Evolutionary conservation across 805 yeast genomes (phyloP).

Genomic region (Pichia cephalocereana): DNA sequence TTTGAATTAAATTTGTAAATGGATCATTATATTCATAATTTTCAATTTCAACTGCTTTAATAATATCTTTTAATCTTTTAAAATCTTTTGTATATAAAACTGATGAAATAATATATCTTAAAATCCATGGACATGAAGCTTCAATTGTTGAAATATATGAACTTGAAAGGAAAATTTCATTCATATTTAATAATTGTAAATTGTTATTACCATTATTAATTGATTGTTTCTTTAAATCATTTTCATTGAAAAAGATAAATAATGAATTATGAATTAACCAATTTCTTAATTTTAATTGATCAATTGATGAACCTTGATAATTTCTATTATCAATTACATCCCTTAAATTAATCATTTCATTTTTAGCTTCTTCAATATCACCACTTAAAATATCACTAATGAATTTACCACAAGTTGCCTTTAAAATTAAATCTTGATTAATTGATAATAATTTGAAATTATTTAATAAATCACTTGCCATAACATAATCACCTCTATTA

Average conservation of each 20-base stretch:
- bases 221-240: conserved; percentile 2
- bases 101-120: conserved; percentile 58
- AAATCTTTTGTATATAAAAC: conserved; percentile 33
- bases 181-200: conserved; percentile 36
- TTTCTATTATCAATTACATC: conserved; percentile 51
- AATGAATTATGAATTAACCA: conserved; percentile 67
- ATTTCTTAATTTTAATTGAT: conserved; percentile 52
- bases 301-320: conserved; percentile 39
- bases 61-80: conserved; percentile 48
- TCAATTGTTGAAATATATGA: conserved; percentile 59
- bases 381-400: conserved; percentile 49
- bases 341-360: conserved; percentile 45
- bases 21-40: conserved; percentile 59
- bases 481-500: conserved; percentile 52
- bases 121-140: conserved; percentile 64
- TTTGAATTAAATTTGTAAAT: conserved; percentile 45
- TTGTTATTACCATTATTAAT: not conserved
- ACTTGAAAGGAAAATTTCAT: conserved; percentile 49
- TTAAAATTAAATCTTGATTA: conserved; percentile 38
- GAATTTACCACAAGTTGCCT: conserved; percentile 64
- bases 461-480: conserved; percentile 49
- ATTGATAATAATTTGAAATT: conserved; percentile 49
- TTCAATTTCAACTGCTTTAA: conserved; percentile 51
- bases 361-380: conserved; percentile 44
- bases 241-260: conserved; percentile 41